These are phyloP conservation scores for Ascobolus immersus DNA, from an alignment of 495 filamentous ascomycete genomes.

Conservation along the genomic window DNA sequence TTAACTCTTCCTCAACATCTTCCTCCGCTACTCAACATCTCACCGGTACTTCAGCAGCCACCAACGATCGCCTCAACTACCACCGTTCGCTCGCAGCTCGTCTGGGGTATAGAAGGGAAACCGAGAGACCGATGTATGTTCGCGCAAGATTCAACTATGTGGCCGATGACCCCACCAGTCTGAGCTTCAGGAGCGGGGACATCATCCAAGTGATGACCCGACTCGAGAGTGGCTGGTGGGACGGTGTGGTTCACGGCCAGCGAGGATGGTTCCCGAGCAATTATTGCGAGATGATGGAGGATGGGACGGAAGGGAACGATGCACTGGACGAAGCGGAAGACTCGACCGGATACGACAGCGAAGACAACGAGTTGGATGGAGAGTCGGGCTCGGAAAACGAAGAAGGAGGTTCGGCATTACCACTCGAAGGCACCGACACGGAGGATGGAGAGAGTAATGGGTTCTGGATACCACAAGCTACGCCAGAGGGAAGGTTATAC, in stretches of 20 bases:
- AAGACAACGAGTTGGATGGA: constrained; percentile 37
- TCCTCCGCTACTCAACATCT: no score
- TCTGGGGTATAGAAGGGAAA: constrained; percentile 2
- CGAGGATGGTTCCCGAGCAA: constrained; percentile 98
- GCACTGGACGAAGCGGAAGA: constrained; percentile 15
- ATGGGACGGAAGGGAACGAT: constrained; percentile 36
- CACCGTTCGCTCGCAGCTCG: no score
- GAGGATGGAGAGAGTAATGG: constrained; percentile 66
- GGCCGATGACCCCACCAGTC: constrained; percentile 81
- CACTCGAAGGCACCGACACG: constrained; percentile 40
- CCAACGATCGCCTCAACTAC: no score
- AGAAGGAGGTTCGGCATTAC: constrained; percentile 29
- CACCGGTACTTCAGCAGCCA: constrained; percentile 1
- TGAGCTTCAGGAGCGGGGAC: constrained; percentile 87
- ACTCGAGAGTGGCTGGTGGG: constrained; percentile 97
- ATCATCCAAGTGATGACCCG: constrained; percentile 95
- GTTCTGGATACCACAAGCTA: constrained; percentile 97
- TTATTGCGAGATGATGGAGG: constrained; percentile 68
- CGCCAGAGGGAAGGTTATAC: constrained; percentile 74
- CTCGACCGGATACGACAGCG: constrained; percentile 18
- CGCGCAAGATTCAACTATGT: constrained; percentile 93
- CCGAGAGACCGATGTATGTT: constrained; percentile 52
- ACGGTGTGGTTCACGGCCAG: constrained; percentile 78
- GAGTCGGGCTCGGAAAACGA: constrained; percentile 46
- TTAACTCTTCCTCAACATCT: no score